These are phyloP conservation scores for Venturiaceae sp. DNA, from an alignment of 2,329 filamentous ascomycete species.

Conservation along the genomic window DNA sequence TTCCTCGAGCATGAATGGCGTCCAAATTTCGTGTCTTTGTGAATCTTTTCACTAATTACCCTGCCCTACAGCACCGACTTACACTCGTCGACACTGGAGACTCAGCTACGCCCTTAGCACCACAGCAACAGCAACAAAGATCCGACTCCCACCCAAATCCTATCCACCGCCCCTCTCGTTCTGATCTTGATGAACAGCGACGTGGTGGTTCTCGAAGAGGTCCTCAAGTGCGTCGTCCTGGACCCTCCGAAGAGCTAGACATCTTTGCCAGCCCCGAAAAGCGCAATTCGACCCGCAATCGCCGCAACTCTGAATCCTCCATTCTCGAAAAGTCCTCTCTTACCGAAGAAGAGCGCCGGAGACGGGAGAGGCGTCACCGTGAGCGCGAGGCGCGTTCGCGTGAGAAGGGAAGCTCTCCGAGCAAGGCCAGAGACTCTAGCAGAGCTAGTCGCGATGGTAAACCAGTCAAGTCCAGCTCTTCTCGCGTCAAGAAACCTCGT, in stretches of 20 bases:
- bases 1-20: conserved; percentile 22
- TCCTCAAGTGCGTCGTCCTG: conserved; percentile 12
- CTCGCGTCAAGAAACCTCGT: conserved; percentile 27
- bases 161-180: conserved; percentile 52
- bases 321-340: conserved; percentile 54
- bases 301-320: conserved; percentile 75
- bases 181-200: conserved; percentile 55
- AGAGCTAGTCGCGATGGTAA: conserved; percentile 29
- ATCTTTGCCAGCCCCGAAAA: conserved; percentile 32
- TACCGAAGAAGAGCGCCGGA: conserved; percentile 49
- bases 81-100: conserved; percentile 49
- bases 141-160: conserved; percentile 32
- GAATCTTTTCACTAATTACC: conserved; percentile 32
- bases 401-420: conserved; percentile 23
- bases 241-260: conserved; percentile 27
- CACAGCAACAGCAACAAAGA: conserved; percentile 32
- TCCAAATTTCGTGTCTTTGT: conserved; percentile 26
- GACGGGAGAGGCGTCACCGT: conserved; percentile 23
- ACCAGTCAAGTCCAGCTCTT: conserved; percentile 21
- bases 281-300: conserved; percentile 39
- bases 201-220: conserved; percentile 29
- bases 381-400: conserved; percentile 28
- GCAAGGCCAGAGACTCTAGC: conserved; percentile 41
- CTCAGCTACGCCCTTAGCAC: conserved; percentile 18
- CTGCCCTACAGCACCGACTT: conserved; percentile 50